phyloP scores from a whole-genome alignment of 2,329 filamentous ascomycete species.

The Sarocladium strictum region DNA sequence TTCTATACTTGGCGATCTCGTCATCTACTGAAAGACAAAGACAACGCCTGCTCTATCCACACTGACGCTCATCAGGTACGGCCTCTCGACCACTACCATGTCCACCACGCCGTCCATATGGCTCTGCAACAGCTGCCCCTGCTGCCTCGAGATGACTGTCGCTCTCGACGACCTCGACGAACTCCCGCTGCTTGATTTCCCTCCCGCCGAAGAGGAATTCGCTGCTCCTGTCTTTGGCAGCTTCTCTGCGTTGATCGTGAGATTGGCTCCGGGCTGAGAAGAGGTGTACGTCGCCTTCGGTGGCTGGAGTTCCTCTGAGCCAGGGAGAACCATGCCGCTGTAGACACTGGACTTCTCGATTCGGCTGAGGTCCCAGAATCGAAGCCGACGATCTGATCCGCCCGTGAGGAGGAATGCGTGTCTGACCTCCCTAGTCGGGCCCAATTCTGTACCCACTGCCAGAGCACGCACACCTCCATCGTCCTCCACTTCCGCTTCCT shows the following conservation, averaged over 20 bases:
- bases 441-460: constrained; percentile 58
- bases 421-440: constrained; percentile 57
- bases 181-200: constrained; percentile 15
- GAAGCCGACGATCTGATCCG: constrained; percentile 82
- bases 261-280: constrained; percentile 54
- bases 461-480: constrained; percentile 72
- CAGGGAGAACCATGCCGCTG: constrained; percentile 47
- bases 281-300: constrained; percentile 67
- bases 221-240: constrained; percentile 29
- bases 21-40: constrained; percentile 64
- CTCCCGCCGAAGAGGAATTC: constrained; percentile 15
- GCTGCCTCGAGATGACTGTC: constrained; percentile 81
- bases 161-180: constrained; percentile 54
- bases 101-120: constrained; percentile 87
- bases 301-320: constrained; percentile 41
- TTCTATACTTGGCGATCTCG: no score
- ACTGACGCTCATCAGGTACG: constrained; percentile 89
- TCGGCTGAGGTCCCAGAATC: constrained; percentile 85
- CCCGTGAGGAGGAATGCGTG: constrained; percentile 82
- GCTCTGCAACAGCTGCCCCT: constrained; percentile 77
- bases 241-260: constrained; percentile 63
- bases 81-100: constrained; percentile 79
- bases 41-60: constrained; percentile 85
- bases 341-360: constrained; percentile 75
- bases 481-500: constrained; percentile 39